These are phyloP conservation scores for Fusarium kyushuense DNA, from an alignment of 2,329 filamentous ascomycete species.

Conservation along the genomic window DNA sequence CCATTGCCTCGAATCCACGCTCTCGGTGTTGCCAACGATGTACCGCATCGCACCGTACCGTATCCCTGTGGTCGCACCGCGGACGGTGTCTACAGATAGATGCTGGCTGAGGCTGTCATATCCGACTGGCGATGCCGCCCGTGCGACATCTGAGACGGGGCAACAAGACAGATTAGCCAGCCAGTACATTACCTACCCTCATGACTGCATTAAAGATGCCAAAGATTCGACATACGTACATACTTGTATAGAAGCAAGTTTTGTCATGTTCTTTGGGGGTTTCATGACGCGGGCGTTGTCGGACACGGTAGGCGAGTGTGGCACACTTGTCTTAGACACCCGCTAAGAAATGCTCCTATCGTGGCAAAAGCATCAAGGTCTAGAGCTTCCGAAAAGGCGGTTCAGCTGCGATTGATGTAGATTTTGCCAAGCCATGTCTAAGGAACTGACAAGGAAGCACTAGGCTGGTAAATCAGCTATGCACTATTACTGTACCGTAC, in stretches of 20 bases:
- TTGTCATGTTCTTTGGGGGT: conserved; percentile 21
- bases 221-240: background rate
- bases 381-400: conserved; percentile 31
- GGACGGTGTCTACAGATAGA: conserved; percentile 23
- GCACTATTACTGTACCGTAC: background rate
- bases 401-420: conserved; percentile 13
- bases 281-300: conserved; percentile 44
- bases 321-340: conserved; percentile 42
- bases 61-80: conserved; percentile 13
- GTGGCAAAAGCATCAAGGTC: conserved; percentile 31
- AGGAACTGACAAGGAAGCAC: background rate
- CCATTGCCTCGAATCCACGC: conserved; percentile 20
- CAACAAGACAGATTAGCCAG: conserved; percentile 15
- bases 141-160: conserved; percentile 40
- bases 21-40: conserved; percentile 7
- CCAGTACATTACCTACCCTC: background rate
- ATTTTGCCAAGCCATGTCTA: conserved; percentile 15
- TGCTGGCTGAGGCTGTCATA: conserved; percentile 28
- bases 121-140: conserved; percentile 38
- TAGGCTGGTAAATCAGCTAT: background rate
- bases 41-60: background rate
- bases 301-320: conserved; percentile 40
- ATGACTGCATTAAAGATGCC: background rate
- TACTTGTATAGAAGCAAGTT: conserved; percentile 6
- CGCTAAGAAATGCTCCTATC: conserved; percentile 27